Percentiles rank a stretch among this genome's conserved stretches.
phyloP scores from a whole-genome alignment of 805 yeast species.

The Zygosaccharomyces siamensis region DNA sequence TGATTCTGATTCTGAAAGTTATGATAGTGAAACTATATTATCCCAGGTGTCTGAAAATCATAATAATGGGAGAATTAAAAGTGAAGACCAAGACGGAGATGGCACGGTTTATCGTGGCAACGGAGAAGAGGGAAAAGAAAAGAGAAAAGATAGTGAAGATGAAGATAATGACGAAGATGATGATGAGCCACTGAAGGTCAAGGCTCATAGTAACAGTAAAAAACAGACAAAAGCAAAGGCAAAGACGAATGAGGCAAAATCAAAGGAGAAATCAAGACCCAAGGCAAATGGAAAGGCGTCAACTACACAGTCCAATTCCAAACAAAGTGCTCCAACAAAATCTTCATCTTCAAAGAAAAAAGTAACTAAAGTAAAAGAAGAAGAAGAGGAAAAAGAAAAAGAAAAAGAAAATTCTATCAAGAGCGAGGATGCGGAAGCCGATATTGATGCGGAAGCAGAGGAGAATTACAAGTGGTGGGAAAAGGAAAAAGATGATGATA shows the following conservation, averaged over 20 bases:
- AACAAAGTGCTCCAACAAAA: slow-evolving; percentile 8
- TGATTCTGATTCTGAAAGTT: slow-evolving; percentile 8
- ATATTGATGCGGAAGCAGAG: slow-evolving; percentile 36
- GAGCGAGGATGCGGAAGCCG: slow-evolving; percentile 47
- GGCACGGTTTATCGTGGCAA: background rate
- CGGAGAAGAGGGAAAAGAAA: slow-evolving; percentile 6
- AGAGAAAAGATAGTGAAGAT: slow-evolving; percentile 11
- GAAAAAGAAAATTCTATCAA: slow-evolving; percentile 39
- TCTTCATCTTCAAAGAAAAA: slow-evolving; percentile 14
- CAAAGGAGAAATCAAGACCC: slow-evolving; percentile 5
- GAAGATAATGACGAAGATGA: slow-evolving; percentile 11
- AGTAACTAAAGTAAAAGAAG: slow-evolving; percentile 9
- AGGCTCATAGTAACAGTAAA: slow-evolving; percentile 4
- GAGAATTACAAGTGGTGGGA: slow-evolving; percentile 77
- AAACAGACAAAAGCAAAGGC: slow-evolving; percentile 3
- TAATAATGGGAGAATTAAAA: slow-evolving; percentile 13
- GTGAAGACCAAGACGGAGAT: slow-evolving; percentile 3
- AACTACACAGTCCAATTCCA: background rate
- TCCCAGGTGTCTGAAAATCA: slow-evolving; percentile 15
- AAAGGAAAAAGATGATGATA: slow-evolving; percentile 59
- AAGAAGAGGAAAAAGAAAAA: slow-evolving; percentile 9
- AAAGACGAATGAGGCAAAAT: slow-evolving; percentile 8
- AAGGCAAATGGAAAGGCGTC: slow-evolving; percentile 4
- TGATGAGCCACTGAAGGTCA: slow-evolving; percentile 7
- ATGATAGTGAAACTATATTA: slow-evolving; percentile 27